phyloP scores from a whole-genome alignment of 495 filamentous ascomycete genomes.

The Aspergillus heteromorphus region DNA sequence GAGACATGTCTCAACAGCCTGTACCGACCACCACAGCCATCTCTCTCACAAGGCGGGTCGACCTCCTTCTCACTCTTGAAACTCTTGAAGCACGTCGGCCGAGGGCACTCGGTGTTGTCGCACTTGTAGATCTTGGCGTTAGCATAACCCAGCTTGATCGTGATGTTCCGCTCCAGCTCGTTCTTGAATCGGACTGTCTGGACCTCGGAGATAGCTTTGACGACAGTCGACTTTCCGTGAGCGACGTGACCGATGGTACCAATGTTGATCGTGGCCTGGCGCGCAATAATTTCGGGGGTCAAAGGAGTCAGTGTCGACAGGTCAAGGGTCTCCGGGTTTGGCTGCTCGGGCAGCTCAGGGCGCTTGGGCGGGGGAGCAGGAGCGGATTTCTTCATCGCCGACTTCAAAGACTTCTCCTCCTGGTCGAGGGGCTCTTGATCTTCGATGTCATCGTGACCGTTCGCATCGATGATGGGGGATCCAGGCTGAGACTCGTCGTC shows the following conservation, averaged over 20 bases:
- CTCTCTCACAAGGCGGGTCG: slow-evolving; percentile 88
- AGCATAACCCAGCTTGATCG: slow-evolving; percentile 98
- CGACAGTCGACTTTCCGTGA: slow-evolving; percentile 96
- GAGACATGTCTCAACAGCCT: slow-evolving; percentile 80
- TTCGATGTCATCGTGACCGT: slow-evolving; percentile 49
- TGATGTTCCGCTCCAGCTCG: slow-evolving; percentile 97
- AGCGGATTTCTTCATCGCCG: slow-evolving; percentile 58
- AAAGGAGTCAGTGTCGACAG: slow-evolving; percentile 71
- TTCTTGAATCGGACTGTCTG: slow-evolving; percentile 99
- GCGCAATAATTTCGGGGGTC: slow-evolving; percentile 91
- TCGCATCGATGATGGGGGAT: slow-evolving; percentile 52
- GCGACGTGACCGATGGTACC: slow-evolving; percentile 98
- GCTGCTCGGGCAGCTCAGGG: slow-evolving; percentile 77
- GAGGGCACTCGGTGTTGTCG: slow-evolving; percentile 81
- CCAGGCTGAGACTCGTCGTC: slow-evolving; percentile 56
- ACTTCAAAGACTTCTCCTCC: slow-evolving; percentile 53
- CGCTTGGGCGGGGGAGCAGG: slow-evolving; percentile 42
- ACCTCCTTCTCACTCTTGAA: slow-evolving; percentile 98
- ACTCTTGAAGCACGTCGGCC: slow-evolving; percentile 93
- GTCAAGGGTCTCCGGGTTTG: slow-evolving; percentile 80
- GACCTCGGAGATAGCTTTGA: slow-evolving; percentile 97
- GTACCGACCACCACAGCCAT: slow-evolving; percentile 83
- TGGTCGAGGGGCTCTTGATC: slow-evolving; percentile 48
- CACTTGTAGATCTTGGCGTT: slow-evolving; percentile 99
- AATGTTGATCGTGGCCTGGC: slow-evolving; percentile 98